phyloP scores from a whole-genome alignment of 164 flowering plant genomes.

The Magnolia kwangsiensis region DNA sequence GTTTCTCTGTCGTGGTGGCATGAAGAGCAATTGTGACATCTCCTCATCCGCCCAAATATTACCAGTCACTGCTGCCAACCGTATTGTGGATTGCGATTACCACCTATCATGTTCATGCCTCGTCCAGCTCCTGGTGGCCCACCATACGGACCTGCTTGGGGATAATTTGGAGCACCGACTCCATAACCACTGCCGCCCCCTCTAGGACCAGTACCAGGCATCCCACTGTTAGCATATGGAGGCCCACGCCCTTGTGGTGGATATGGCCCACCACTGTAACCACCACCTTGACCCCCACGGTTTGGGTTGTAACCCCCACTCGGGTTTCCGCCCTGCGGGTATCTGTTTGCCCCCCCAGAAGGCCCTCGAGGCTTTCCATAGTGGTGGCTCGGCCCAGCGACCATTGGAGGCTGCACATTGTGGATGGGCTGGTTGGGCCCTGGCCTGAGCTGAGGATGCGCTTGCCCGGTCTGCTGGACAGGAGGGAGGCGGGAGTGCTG shows the following conservation, averaged over 20 bases:
- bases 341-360: conserved; percentile 66
- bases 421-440: conserved; percentile 63
- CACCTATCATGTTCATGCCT: conserved; percentile 68
- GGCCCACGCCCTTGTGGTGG: conserved; percentile 78
- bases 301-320: conserved; percentile 65
- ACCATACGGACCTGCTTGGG: conserved; percentile 64
- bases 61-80: conserved; percentile 65
- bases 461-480: conserved; percentile 74
- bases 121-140: conserved; percentile 56
- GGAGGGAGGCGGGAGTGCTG: conserved; percentile 80
- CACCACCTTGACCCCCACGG: conserved; percentile 66
- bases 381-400: conserved; percentile 72
- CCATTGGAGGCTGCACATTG: conserved; percentile 52
- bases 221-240: conserved; percentile 58
- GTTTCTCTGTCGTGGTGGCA: neutral
- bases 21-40: neutral
- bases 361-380: conserved; percentile 71
- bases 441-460: conserved; percentile 55
- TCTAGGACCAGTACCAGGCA: conserved; percentile 70
- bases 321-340: conserved; percentile 59
- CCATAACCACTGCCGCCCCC: conserved; percentile 55
- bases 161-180: conserved; percentile 54
- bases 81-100: conserved; percentile 60
- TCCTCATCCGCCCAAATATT: neutral
- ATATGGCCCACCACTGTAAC: conserved; percentile 58